phyloP scores from a whole-genome alignment of 2,329 filamentous ascomycete genomes.

The Stylonectria norvegica region DNA sequence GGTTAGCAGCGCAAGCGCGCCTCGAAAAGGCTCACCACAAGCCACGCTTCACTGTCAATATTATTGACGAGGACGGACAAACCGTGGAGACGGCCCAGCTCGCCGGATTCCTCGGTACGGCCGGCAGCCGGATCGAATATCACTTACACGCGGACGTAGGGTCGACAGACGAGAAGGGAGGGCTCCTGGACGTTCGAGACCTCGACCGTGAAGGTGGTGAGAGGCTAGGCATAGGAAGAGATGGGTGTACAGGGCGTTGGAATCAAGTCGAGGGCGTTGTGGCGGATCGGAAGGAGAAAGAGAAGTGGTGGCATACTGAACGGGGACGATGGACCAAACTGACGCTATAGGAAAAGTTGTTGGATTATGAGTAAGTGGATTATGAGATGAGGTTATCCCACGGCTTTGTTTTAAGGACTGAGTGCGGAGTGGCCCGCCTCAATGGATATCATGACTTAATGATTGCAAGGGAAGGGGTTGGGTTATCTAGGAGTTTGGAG shows the following conservation, averaged over 20 bases:
- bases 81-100: conserved; percentile 53
- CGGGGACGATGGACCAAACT: conserved; percentile 41
- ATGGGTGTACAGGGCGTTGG: conserved; percentile 47
- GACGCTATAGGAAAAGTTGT: too few species aligned
- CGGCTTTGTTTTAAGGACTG: too few species aligned
- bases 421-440: too few species aligned
- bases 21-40: conserved; percentile 55
- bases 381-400: too few species aligned
- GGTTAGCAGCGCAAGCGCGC: conserved; percentile 62
- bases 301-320: conserved; percentile 51
- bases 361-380: too few species aligned
- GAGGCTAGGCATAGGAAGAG: conserved; percentile 33
- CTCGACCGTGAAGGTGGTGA: conserved; percentile 49
- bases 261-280: conserved; percentile 37
- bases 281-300: conserved; percentile 46
- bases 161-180: conserved; percentile 53
- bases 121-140: conserved; percentile 59
- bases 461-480: too few species aligned
- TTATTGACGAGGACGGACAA: conserved; percentile 51
- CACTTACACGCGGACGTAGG: conserved; percentile 55
- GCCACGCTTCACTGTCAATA: conserved; percentile 57
- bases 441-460: too few species aligned
- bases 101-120: conserved; percentile 59
- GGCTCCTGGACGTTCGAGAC: conserved; percentile 51
- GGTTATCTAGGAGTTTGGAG: too few species aligned